Conservation (phyloP, 805 yeast species). For the Starmerella vaccinii region DNA sequence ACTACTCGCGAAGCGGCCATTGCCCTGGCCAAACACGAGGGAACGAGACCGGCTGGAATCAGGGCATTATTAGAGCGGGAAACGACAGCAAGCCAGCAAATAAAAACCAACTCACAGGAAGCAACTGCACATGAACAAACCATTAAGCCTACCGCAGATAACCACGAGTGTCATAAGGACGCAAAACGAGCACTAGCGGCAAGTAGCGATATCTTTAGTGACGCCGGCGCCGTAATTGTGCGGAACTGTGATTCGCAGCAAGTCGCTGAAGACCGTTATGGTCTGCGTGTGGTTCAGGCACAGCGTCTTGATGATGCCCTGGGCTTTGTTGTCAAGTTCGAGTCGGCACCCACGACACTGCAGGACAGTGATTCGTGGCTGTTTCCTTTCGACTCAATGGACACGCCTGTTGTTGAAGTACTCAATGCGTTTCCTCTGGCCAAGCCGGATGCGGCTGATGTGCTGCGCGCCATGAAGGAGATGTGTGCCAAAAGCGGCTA, state of each 20-base stretch:
- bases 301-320: not conserved
- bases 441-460: not conserved
- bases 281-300: not conserved
- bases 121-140: not conserved
- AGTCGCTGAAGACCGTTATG: not conserved
- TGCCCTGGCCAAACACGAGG: not conserved
- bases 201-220: not conserved
- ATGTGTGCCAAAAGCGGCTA: conserved; percentile 8
- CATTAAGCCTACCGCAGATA: too few species aligned
- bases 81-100: not conserved
- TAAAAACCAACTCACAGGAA: too few species aligned
- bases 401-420: conserved; percentile 9
- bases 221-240: not conserved
- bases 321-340: not conserved
- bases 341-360: not conserved
- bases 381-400: not conserved
- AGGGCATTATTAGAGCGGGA: not conserved
- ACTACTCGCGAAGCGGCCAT: not conserved
- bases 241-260: not conserved
- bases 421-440: conserved; percentile 11
- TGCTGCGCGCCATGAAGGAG: not conserved
- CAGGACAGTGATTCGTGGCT: not conserved
- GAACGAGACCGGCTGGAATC: not conserved
- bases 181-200: not conserved
- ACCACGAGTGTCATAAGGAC: not conserved